phyloP scores from a whole-genome alignment of 495 filamentous ascomycete species.

The Neurospora pannonica region DNA sequence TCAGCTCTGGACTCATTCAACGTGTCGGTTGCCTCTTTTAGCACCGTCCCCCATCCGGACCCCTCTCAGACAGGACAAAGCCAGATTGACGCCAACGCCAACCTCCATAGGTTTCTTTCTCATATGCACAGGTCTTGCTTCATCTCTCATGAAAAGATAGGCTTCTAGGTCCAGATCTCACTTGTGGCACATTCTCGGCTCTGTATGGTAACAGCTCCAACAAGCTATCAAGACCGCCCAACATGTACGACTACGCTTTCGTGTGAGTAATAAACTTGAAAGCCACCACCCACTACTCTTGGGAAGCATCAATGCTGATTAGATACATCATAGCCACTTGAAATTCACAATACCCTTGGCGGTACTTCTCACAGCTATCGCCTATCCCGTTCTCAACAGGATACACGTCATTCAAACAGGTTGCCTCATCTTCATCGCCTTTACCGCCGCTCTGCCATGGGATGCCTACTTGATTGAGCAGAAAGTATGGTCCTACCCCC shows the following conservation, averaged over 20 bases:
- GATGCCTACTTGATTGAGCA: slow-evolving; percentile 58
- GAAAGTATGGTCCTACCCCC: slow-evolving; percentile 60
- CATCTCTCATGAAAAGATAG: background rate
- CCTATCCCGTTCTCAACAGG: slow-evolving; percentile 47
- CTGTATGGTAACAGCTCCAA: background rate
- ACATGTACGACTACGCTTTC: slow-evolving; percentile 56
- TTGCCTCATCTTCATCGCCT: slow-evolving; percentile 46
- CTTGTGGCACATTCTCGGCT: background rate
- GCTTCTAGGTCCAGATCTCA: background rate
- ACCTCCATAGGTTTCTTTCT: background rate
- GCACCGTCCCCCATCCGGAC: background rate
- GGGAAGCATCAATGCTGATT: background rate
- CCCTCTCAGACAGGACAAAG: background rate
- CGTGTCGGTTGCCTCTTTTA: background rate
- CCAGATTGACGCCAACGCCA: background rate
- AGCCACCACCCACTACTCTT: background rate
- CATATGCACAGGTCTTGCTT: background rate
- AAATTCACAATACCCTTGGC: slow-evolving; percentile 59
- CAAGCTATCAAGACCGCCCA: background rate
- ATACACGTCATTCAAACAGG: slow-evolving; percentile 49
- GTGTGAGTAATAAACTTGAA: slow-evolving; percentile 40
- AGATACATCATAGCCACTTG: slow-evolving; percentile 41
- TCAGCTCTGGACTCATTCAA: background rate
- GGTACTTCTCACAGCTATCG: slow-evolving; percentile 43
- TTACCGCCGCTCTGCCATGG: slow-evolving; percentile 57